Evolutionary conservation across 1,139 yeast species (phyloP).

Genomic region (Lodderomyces beijingensis): DNA sequence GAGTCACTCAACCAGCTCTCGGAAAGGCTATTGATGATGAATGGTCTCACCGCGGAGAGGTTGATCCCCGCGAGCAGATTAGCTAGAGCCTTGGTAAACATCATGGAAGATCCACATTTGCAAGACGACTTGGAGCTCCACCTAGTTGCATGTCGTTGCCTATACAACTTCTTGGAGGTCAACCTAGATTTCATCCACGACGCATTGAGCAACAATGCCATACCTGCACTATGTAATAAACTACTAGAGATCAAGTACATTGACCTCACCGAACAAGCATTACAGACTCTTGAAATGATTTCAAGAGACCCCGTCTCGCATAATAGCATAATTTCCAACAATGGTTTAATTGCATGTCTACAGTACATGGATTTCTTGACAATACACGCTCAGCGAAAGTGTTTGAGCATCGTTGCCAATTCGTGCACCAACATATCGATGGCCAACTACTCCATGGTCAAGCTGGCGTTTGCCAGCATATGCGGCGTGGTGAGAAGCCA

Average conservation of each 20-base stretch:
- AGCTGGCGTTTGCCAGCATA: constrained; percentile 58
- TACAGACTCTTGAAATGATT: constrained; percentile 70
- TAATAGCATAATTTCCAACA: constrained; percentile 47
- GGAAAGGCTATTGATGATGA: constrained; percentile 64
- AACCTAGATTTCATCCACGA: constrained; percentile 61
- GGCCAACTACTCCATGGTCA: constrained; percentile 43
- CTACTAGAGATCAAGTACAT: constrained; percentile 75
- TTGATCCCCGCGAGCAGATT: constrained; percentile 59
- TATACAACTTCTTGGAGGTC: constrained; percentile 78
- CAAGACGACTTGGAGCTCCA: constrained; percentile 74
- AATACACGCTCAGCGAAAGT: constrained; percentile 83
- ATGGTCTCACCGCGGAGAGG: constrained; percentile 58
- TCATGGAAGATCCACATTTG: constrained; percentile 56
- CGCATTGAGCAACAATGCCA: constrained; percentile 63
- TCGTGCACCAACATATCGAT: constrained; percentile 53
- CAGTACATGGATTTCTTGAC: constrained; percentile 85
- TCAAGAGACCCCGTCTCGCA: constrained; percentile 53
- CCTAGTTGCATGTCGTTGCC: constrained; percentile 78
- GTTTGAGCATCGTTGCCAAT: constrained; percentile 73
- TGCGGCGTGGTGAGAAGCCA: constrained; percentile 58
- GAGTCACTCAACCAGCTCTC: constrained; percentile 64
- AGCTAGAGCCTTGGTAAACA: constrained; percentile 51
- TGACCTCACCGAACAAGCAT: constrained; percentile 89
- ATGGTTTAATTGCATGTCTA: constrained; percentile 65
- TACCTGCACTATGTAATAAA: constrained; percentile 63